phyloP scores from a whole-genome alignment of 371 early-diverging fungal species.

The Entomophthora muscae region DNA sequence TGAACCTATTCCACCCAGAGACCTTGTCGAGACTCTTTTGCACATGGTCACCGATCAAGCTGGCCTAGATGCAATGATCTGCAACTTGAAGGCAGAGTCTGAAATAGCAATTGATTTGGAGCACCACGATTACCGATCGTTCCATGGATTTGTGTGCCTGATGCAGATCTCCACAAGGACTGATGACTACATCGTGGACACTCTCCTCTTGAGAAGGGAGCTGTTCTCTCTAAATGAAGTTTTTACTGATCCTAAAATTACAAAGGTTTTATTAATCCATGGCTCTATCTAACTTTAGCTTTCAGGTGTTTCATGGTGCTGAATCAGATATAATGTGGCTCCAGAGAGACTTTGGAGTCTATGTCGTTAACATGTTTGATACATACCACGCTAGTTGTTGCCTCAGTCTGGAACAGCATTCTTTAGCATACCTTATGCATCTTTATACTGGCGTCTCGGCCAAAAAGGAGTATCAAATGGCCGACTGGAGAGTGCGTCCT shows the following conservation, averaged over 20 bases:
- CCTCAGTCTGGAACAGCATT: constrained; percentile 40
- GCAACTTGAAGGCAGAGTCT: constrained; percentile 27
- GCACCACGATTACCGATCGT: constrained; percentile 83
- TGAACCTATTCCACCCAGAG: constrained; percentile 28
- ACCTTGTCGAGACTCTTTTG: constrained; percentile 35
- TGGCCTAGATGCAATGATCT: constrained; percentile 37
- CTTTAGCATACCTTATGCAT: constrained; percentile 67
- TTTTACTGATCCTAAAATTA: constrained; percentile 71
- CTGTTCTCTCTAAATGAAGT: constrained; percentile 58
- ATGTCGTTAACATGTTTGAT: constrained; percentile 90
- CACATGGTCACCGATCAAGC: constrained; percentile 57
- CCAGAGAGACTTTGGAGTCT: constrained; percentile 91
- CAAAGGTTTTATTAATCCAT: too few species aligned
- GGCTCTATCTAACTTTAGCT: too few species aligned
- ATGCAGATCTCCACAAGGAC: constrained; percentile 85
- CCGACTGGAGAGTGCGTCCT: constrained; percentile 96
- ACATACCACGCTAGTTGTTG: constrained; percentile 72
- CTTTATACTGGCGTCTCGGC: constrained; percentile 59
- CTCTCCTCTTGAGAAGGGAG: constrained; percentile 60
- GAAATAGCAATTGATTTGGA: constrained; percentile 93
- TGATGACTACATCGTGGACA: constrained; percentile 81
- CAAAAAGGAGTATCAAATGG: constrained; percentile 87
- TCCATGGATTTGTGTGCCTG: constrained; percentile 85
- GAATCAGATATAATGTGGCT: constrained; percentile 93
- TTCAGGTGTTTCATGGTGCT: constrained; percentile 79